Evolutionary conservation across 1,139 yeast genomes (phyloP), one percentile per base, ranked within the genome.

Genomic region (Zygosaccharomyces pseudobailii): DNA sequence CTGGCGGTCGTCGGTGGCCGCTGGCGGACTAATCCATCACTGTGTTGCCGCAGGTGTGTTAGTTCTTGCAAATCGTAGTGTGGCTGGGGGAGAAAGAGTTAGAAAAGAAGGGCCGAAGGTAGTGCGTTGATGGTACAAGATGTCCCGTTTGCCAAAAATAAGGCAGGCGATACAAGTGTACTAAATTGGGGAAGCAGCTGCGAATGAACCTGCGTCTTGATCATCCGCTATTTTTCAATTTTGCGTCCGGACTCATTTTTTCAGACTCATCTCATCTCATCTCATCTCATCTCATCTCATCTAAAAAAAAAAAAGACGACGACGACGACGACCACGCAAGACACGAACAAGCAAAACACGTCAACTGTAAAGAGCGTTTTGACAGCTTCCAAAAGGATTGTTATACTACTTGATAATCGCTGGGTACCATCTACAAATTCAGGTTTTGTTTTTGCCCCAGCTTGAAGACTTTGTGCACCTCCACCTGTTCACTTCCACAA

Each of bases 271-370:
- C 17, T 28, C 42, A 38, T 10, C 42, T 38, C 42, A 40, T 25
- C 37, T 33, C 37, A 40, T 31, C 43, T 40, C 37, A 31, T 40
- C 43, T 40, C 43, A 33, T 31, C 37, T 21, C 43, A 32, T 23
- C 30, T 33, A 37, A 33, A 31, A 31, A 38, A 38, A 27, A 24
- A 24, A 30, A 30, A 30, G 21, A 5, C 32, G 20, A 37, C 32
- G 40, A 36, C 28, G 40, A 22, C 45, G 28, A 20, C 45, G 28
- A 42, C 32, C 27, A 40, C 17, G 28, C 21, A 13, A 13, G 23
- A 23, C 25, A 30, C 23, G 36, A 31, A 33, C 19, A 20, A 42
- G 17, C 33, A 25, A 35, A 35, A 17, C 36, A 28, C 31, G 33
- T 28, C 40, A 35, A 32, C 32, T 28, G 34, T 19, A 9, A 23